phyloP scores from a whole-genome alignment of 805 yeast species.

The Saccharomycopsis synnaedendra region DNA sequence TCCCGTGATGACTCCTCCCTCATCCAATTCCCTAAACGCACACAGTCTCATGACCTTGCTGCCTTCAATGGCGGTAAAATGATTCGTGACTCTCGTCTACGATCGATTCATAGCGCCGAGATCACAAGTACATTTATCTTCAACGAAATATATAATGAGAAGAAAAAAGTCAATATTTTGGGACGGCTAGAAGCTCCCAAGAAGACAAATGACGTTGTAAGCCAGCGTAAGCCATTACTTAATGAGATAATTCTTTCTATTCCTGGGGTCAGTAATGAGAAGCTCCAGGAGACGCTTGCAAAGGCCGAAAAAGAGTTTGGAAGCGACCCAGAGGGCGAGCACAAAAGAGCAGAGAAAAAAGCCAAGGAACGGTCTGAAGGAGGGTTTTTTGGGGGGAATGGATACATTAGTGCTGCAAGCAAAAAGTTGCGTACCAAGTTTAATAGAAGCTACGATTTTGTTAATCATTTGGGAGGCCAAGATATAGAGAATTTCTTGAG shows the following conservation, averaged over 20 bases:
- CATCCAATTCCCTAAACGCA: too few species aligned
- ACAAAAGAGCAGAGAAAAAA: neutral
- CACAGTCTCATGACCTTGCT: neutral
- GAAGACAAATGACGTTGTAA: too few species aligned
- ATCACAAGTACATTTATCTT: constrained; percentile 9
- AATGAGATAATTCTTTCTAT: constrained; percentile 9
- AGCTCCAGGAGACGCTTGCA: neutral
- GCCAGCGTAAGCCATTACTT: neutral
- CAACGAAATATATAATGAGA: constrained; percentile 12
- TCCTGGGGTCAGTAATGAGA: constrained; percentile 3
- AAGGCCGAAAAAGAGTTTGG: neutral
- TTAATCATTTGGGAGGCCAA: neutral
- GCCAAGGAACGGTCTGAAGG: neutral
- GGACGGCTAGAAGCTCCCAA: neutral
- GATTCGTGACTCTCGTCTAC: constrained; percentile 7
- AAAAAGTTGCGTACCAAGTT: constrained; percentile 2
- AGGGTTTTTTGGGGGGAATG: neutral
- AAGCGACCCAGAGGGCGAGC: neutral
- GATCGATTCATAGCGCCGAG: constrained; percentile 9
- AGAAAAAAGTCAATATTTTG: constrained; percentile 1
- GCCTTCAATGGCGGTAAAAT: constrained; percentile 11
- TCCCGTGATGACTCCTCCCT: too few species aligned
- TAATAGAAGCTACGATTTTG: constrained; percentile 8
- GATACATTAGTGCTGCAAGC: neutral
- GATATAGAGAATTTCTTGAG: constrained; percentile 8